A percentile compares a stretch with the other conserved stretches of the same genome.
phyloP scores from a whole-genome alignment of 148 eudicot genomes.

The Rhododendron henanense region DNA sequence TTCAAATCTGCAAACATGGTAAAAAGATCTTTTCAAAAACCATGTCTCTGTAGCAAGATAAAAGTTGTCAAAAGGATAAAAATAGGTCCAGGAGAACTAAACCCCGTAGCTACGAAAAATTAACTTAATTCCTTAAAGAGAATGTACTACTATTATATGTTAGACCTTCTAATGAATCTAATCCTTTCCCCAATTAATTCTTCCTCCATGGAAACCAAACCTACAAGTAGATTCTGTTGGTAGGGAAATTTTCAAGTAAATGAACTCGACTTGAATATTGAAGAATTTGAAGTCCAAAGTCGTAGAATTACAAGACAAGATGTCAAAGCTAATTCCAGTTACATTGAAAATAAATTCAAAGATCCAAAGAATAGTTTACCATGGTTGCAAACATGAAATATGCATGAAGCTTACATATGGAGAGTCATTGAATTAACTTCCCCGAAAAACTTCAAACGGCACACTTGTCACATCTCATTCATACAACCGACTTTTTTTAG shows the following conservation, averaged over 20 bases:
- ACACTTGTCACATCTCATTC: not conserved
- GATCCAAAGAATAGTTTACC: not conserved
- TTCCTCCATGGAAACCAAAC: not conserved
- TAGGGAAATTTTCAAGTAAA: not conserved
- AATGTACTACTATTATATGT: no score
- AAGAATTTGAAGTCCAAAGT: not conserved
- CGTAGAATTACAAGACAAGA: not conserved
- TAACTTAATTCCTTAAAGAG: no score
- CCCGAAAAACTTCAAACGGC: not conserved
- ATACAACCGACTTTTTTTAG: no score
- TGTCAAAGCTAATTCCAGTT: not conserved
- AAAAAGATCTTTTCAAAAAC: no score
- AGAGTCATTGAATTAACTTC: not conserved
- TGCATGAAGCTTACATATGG: not conserved
- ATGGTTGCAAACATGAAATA: not conserved
- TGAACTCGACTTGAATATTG: not conserved
- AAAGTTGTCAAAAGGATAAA: no score
- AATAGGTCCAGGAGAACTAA: no score
- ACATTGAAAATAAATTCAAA: no score
- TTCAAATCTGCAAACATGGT: no score
- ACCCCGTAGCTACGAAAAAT: no score
- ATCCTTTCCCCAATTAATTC: no score
- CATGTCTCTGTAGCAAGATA: no score
- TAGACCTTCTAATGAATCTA: no score
- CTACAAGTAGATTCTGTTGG: not conserved